Percentiles rank a stretch among this genome's conserved stretches.
Evolutionary conservation across 495 filamentous ascomycete species (phyloP).

Genomic region (Hyphodiscus hymeniophilus): DNA sequence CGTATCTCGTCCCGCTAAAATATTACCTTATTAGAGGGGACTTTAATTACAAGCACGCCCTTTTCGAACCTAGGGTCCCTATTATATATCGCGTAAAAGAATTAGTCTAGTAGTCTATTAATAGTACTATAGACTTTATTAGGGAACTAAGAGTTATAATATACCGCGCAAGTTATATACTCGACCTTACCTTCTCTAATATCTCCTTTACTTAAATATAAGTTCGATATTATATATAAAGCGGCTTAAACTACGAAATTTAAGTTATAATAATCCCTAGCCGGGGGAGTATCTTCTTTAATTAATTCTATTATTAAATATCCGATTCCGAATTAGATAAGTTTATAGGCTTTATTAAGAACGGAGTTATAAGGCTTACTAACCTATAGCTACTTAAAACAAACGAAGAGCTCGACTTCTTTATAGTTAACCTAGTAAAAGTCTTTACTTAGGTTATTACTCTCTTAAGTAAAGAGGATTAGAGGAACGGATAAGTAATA

Average conservation of each 20-base stretch:
- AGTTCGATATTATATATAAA: background rate
- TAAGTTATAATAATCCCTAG: background rate
- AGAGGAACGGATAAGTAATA: background rate
- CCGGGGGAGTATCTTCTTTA: background rate
- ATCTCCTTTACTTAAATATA: background rate
- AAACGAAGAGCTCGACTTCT: background rate
- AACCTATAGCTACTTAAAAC: background rate
- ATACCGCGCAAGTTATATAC: background rate
- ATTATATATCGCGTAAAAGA: background rate
- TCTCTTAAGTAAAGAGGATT: background rate
- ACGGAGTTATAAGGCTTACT: background rate
- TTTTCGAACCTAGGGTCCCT: background rate
- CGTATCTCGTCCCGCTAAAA: background rate
- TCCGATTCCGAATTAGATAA: background rate
- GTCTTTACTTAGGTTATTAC: background rate
- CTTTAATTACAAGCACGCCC: background rate
- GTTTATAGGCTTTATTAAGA: background rate
- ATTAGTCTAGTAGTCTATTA: background rate
- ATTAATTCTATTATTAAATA: background rate
- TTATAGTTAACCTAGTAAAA: background rate
- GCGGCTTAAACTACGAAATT: background rate
- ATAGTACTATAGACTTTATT: background rate
- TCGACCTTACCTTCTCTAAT: background rate
- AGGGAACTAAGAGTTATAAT: background rate
- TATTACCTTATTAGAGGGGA: background rate